Base-by-base conservation (phyloP, 768 basidiomycete species). In the Russula vinacea region DNA sequence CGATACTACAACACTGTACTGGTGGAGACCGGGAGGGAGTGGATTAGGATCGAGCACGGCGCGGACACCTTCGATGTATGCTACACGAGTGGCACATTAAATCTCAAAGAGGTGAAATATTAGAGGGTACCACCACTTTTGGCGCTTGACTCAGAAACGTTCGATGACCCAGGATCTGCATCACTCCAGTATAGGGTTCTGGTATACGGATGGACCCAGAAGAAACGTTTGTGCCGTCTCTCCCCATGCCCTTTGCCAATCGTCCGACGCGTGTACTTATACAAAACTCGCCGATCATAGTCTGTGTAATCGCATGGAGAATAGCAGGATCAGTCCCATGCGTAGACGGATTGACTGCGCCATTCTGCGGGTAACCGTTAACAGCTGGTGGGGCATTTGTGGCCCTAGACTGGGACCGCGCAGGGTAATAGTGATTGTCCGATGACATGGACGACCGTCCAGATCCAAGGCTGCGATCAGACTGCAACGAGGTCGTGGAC, bases 141-240 rank as follows among this genome's bases (percentile, higher is more conserved):
- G 16, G 96, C 92, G 73, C 89, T 95, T 9, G 92, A 92, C 78
- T 98, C 94, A 1, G 88, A 84, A 19, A 93, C 90, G 69, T 87
- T 87, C 44, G 85, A 84, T 29, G 92, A 91, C 33, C 93, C 94
- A 56, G 96, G 97, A 77, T 98, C 96, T 11, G 87, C 85, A 19
- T 91, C 88, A 71, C 92, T 93, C 97, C 97, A 99, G 75, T 98
- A 98, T 63, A 99, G 71, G 5, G 94, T 98, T 79, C 92, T 93
- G 45, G 95, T 98, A 74, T 98, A 99, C 22, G 97, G 97, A 76
- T 98, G 96, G n/a, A 99, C 88, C 97, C 97, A 99, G 83, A 98
- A 97, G 85, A 94, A 99, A 42, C 97, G 82, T 74, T 86, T 88
- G 76, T 99, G 97, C 57, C 95, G 80, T 73, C 85, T 87, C 74